Evolutionary conservation across 169 alveolate species (phyloP), one percentile per base, ranked within the genome.

Genomic region (Plasmodium relictum): DNA sequence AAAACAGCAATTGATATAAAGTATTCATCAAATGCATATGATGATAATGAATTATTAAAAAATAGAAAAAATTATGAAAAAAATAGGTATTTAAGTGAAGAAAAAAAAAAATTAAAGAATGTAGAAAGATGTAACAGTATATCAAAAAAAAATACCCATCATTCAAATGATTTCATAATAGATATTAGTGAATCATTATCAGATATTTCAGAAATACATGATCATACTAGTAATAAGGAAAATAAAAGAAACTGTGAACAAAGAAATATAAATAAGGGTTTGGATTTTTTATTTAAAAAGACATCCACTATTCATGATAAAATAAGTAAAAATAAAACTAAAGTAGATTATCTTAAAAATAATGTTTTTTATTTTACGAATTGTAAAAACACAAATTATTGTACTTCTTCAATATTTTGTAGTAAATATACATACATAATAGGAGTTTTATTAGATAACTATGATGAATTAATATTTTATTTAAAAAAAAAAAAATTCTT

Each of bases 391-490:
- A 24, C 73, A 2, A 86, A 70, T 58, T 58, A 72, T 71, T 24
- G n/a, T 18, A 20, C 87, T 12, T 6, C 52, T 14, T 86, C 88
- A 14, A 37, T 86, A 61, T 86, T 56, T 72, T 22, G 42, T 73
- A 50, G 76, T 14, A 86, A 86, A 52, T 86, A 86, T 20, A 41
- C 92, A 59, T 26, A 61, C 39, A 59, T 71, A n/a, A 86, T 86
- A 18, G 59, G 37, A 2, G 61, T 45, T 6, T 63, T 86, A 41
- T 39, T 86, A 70, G 74, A 86, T 16, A 24, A 26, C n/a, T 86
- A 86, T 63, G 76, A 70, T 24, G 88, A 86, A 44, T 65, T 86
- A 12, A 16, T 59, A 26, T 71, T 70, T 70, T 86, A 86, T 63
- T 86, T 86, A n/a, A 39, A 70, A 39, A 71, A 73, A 71, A 71